Evolutionary conservation across 306 rosid species (phyloP).

Genomic region (Castanea sativa): DNA sequence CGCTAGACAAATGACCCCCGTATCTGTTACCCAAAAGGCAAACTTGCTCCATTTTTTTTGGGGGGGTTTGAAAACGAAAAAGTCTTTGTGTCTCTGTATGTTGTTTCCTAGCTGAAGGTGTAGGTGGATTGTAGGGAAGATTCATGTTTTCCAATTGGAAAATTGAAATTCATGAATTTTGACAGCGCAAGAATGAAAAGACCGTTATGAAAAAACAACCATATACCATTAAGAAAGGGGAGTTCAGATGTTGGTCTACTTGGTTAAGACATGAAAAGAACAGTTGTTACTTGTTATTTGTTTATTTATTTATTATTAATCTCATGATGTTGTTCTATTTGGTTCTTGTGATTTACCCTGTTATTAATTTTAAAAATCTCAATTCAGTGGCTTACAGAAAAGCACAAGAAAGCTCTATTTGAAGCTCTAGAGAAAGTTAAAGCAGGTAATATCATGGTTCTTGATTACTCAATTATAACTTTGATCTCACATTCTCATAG

Average conservation of each 20-base stretch:
- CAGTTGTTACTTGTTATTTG: neutral
- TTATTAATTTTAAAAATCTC: neutral
- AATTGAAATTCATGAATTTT: no score
- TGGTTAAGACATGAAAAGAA: neutral
- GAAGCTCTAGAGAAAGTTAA: constrained; percentile 92
- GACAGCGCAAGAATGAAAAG: no score
- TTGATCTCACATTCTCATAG: neutral
- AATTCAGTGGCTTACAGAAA: constrained; percentile 49
- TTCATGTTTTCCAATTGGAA: no score
- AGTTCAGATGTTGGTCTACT: neutral
- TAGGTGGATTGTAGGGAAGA: no score
- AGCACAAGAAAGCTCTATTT: constrained; percentile 66
- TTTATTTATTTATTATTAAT: neutral
- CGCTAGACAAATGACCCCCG: no score
- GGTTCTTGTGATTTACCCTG: constrained; percentile 7
- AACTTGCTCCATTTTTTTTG: no score
- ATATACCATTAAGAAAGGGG: neutral
- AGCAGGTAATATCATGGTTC: constrained; percentile 53
- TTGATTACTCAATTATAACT: constrained; percentile 7
- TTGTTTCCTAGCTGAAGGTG: no score
- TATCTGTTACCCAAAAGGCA: no score
- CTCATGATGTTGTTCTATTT: neutral
- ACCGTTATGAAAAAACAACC: neutral
- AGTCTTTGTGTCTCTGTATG: no score
- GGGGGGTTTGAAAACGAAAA: no score